A percentile compares a stretch with the other conserved stretches of the same genome.
Evolutionary conservation across 331 rosid genomes (phyloP).

Genomic region (Quercus tomentella): DNA sequence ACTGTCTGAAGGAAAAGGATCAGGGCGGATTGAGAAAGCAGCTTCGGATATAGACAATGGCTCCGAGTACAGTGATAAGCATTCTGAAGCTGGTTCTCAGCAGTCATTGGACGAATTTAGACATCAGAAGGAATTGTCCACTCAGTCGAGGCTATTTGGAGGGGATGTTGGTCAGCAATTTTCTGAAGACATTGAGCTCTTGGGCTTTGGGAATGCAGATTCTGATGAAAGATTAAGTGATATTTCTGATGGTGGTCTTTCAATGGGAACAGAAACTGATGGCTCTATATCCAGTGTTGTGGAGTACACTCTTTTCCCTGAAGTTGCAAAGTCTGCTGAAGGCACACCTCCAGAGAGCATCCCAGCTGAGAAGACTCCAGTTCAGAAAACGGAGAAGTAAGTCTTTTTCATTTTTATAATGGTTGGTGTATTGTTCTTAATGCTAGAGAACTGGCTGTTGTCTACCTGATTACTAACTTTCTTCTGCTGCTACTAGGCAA

Average conservation of each 20-base stretch:
- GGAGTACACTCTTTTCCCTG: conserved; percentile 95
- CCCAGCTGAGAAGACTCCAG: conserved; percentile 20
- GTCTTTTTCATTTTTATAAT: conserved; percentile 19
- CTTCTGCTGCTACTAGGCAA: background rate
- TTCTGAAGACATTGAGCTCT: conserved; percentile 77
- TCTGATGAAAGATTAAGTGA: conserved; percentile 96
- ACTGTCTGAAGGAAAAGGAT: conserved; percentile 40
- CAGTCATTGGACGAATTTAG: conserved; percentile 63
- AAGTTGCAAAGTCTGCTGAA: conserved; percentile 54
- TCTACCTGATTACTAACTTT: background rate
- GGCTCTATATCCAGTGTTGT: conserved; percentile 86
- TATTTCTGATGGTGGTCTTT: conserved; percentile 96
- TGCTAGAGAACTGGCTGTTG: background rate
- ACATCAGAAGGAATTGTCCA: conserved; percentile 37
- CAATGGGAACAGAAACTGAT: conserved; percentile 99
- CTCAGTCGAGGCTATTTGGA: conserved; percentile 29
- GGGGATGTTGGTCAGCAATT: conserved; percentile 37
- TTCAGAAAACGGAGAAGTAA: conserved; percentile 60
- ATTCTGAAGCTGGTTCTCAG: conserved; percentile 78
- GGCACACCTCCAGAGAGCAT: conserved; percentile 12
- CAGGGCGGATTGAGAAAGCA: conserved; percentile 32
- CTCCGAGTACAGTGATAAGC: conserved; percentile 74
- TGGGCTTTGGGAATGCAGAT: conserved; percentile 85
- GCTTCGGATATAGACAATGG: conserved; percentile 66
- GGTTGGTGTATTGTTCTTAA: background rate